These are phyloP conservation scores for Euclidium syriacum DNA, from an alignment of 345 rosid genomes.

Conservation along the genomic window DNA sequence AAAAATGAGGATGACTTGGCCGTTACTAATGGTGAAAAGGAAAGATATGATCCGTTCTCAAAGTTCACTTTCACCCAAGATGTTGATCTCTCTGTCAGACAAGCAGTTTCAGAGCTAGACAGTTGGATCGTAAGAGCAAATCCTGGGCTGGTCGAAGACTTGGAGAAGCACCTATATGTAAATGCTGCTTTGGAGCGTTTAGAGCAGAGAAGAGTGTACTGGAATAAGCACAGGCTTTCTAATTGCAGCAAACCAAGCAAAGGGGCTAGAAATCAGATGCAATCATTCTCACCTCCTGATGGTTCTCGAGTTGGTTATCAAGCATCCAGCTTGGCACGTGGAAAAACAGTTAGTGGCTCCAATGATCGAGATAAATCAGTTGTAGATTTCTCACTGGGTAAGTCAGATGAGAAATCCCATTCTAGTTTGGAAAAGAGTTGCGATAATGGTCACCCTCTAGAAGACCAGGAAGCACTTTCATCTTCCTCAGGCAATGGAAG, in stretches of 20 bases:
- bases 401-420: slow-evolving; percentile 30
- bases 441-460: slow-evolving; percentile 31
- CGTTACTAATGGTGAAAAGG: slow-evolving; percentile 20
- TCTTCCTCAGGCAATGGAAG: slow-evolving; percentile 45
- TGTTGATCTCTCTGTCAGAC: slow-evolving; percentile 74
- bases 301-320: slow-evolving; percentile 29
- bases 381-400: slow-evolving; percentile 22
- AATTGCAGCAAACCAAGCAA: slow-evolving; percentile 25
- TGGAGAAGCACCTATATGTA: slow-evolving; percentile 89
- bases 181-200: slow-evolving; percentile 80
- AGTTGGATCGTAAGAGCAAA: slow-evolving; percentile 82
- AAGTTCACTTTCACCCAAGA: slow-evolving; percentile 82
- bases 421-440: slow-evolving; percentile 35
- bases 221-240: slow-evolving; percentile 56
- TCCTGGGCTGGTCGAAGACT: slow-evolving; percentile 84
- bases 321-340: slow-evolving; percentile 12
- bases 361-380: slow-evolving; percentile 27
- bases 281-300: slow-evolving; percentile 21
- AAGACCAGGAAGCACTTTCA: slow-evolving; percentile 31
- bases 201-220: slow-evolving; percentile 65
- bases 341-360: slow-evolving; percentile 20
- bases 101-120: slow-evolving; percentile 83
- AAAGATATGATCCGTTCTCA: slow-evolving; percentile 48
- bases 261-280: slow-evolving; percentile 20
- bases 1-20: slow-evolving; percentile 36